Conservation (phyloP, 768 basidiomycete genomes). For the Suillus subluteus region DNA sequence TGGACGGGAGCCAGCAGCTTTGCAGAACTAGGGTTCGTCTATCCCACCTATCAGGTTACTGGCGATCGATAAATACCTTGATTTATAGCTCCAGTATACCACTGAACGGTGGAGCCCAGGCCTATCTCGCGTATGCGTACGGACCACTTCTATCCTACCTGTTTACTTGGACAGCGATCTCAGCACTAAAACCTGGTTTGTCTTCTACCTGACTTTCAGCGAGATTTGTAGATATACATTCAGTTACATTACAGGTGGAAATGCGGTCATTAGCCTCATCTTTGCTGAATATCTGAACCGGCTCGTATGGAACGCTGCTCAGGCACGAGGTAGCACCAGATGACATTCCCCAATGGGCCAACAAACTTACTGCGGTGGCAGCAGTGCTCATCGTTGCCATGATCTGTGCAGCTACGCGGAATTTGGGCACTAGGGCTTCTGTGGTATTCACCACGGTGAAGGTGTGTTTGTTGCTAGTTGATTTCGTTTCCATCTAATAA, state of each 20-base stretch:
- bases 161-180: conserved; percentile 94
- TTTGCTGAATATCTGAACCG: conserved; percentile 93
- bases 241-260: conserved; percentile 49
- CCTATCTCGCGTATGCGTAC: conserved; percentile 89
- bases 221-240: conserved; percentile 7
- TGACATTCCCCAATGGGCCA: conserved; percentile 87
- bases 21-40: conserved; percentile 82
- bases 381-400: conserved; percentile 74
- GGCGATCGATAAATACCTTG: background rate
- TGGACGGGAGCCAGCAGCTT: conserved; percentile 98
- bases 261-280: conserved; percentile 87
- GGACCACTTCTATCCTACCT: conserved; percentile 87
- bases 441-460: conserved; percentile 91
- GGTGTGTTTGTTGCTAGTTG: conserved; percentile 42
- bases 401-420: conserved; percentile 80
- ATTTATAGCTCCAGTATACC: conserved; percentile 35
- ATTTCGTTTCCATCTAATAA: conserved; percentile 1
- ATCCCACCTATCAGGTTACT: background rate
- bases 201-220: conserved; percentile 6
- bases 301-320: conserved; percentile 78
- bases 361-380: conserved; percentile 80
- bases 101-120: conserved; percentile 59
- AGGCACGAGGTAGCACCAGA: conserved; percentile 72
- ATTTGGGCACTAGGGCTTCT: conserved; percentile 77
- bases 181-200: conserved; percentile 81